Evolutionary conservation across 2,329 filamentous ascomycete genomes (phyloP).

Genomic region (Aspergillus cejpii): DNA sequence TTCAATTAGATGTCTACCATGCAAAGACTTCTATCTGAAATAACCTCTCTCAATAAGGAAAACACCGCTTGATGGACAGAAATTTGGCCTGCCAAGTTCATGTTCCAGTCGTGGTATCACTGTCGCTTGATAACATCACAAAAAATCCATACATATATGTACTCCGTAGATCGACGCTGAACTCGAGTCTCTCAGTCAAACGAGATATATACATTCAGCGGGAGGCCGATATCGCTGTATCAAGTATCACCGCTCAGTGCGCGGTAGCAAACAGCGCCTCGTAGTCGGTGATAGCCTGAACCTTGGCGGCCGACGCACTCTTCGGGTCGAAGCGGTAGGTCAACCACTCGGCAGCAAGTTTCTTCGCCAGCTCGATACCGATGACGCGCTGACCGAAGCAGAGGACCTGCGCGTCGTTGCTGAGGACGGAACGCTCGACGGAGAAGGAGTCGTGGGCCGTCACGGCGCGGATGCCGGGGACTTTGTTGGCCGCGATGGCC

Average conservation of each 20-base stretch:
- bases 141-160: background rate
- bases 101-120: constrained; percentile 28
- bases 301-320: constrained; percentile 58
- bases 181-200: too few relatives aligned
- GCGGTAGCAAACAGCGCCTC: constrained; percentile 33
- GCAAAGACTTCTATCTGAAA: too few relatives aligned
- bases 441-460: constrained; percentile 82
- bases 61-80: constrained; percentile 5
- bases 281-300: constrained; percentile 43
- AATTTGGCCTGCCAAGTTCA: constrained; percentile 16
- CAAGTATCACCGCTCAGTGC: too few relatives aligned
- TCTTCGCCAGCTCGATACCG: constrained; percentile 69
- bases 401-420: constrained; percentile 80
- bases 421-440: constrained; percentile 71
- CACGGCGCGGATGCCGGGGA: constrained; percentile 76
- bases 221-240: too few relatives aligned
- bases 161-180: background rate
- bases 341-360: constrained; percentile 74
- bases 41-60: background rate
- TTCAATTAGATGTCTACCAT: too few relatives aligned
- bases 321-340: constrained; percentile 70
- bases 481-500: constrained; percentile 83
- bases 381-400: constrained; percentile 82
- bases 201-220: too few relatives aligned
- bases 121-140: constrained; percentile 17